A percentile compares a stretch with the other conserved stretches of the same genome.
These are phyloP conservation scores for Flaveria ramosissima DNA, from an alignment of 129 eudicot genomes.

Conservation along the genomic window DNA sequence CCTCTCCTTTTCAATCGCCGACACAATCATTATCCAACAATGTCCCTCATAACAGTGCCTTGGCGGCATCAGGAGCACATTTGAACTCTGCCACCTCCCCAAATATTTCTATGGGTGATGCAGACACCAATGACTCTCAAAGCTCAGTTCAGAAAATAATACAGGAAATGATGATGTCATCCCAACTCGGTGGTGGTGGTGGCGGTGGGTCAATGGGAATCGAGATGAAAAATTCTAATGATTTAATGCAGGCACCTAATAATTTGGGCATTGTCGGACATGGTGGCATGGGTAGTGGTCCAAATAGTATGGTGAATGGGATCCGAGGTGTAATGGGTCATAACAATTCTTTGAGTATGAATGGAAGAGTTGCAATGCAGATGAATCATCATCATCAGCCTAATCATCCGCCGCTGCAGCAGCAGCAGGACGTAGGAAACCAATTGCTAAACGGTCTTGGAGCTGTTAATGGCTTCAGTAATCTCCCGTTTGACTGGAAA, in stretches of 20 bases:
- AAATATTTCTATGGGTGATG: slow-evolving; percentile 62
- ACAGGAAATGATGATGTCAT: slow-evolving; percentile 91
- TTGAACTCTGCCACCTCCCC: slow-evolving; percentile 66
- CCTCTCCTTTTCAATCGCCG: slow-evolving; percentile 77
- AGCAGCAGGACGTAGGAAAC: slow-evolving; percentile 71
- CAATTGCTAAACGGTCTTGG: slow-evolving; percentile 79
- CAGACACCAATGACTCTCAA: slow-evolving; percentile 71
- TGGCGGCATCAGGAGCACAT: slow-evolving; percentile 49
- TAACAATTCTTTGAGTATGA: slow-evolving; percentile 62
- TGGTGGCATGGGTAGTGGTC: slow-evolving; percentile 69
- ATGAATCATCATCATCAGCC: slow-evolving; percentile 49
- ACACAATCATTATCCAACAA: slow-evolving; percentile 70
- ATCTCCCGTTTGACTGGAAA: slow-evolving; percentile 94
- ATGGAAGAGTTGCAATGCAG: slow-evolving; percentile 81
- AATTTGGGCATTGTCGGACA: slow-evolving; percentile 56
- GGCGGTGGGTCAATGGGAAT: slow-evolving; percentile 51
- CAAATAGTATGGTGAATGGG: slow-evolving; percentile 70
- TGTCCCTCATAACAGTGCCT: slow-evolving; percentile 50
- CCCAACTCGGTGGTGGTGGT: slow-evolving; percentile 58
- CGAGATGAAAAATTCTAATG: slow-evolving; percentile 65
- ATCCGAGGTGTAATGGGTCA: slow-evolving; percentile 63
- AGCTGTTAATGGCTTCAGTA: slow-evolving; percentile 78
- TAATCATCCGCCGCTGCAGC: slow-evolving; percentile 25
- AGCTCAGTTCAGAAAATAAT: slow-evolving; percentile 96
- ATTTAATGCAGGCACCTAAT: slow-evolving; percentile 49